Evolutionary conservation across 108 stramenopile species (phyloP).

Genomic region (Hondaea fermentalgiana): DNA sequence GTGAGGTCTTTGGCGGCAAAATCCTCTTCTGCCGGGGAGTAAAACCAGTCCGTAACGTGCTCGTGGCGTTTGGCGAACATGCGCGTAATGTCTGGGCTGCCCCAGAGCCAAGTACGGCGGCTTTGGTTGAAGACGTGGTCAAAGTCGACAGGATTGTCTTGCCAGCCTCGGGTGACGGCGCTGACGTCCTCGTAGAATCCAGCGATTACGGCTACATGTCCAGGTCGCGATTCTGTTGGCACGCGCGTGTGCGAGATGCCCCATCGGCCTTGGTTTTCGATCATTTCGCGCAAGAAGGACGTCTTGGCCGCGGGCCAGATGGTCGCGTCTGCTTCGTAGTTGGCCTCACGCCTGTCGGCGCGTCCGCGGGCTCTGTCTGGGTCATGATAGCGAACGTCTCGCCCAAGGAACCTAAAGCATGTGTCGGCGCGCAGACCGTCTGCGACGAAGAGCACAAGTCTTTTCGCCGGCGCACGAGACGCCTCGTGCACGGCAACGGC

Average conservation of each 20-base stretch:
- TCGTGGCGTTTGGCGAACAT: conserved; percentile 13
- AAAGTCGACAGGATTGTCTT: background rate
- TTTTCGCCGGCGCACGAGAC: background rate
- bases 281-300: background rate
- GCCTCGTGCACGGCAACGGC: background rate
- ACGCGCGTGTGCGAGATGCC: conserved; percentile 13
- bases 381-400: background rate
- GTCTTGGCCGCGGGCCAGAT: background rate
- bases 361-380: background rate
- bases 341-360: background rate
- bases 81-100: conserved; percentile 2
- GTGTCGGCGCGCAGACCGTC: conserved; percentile 7
- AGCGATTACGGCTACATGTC: conserved; percentile 5
- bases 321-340: background rate
- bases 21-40: background rate
- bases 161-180: conserved; percentile 10
- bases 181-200: conserved; percentile 8
- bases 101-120: conserved; percentile 13
- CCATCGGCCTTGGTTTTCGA: background rate
- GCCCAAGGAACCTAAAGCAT: background rate
- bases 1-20: conserved; percentile 6
- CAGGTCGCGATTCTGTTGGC: background rate
- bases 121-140: conserved; percentile 17
- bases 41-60: background rate
- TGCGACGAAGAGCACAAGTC: background rate